Evolutionary conservation across 495 filamentous ascomycete species (phyloP).

Genomic region (Xylona heveae): DNA sequence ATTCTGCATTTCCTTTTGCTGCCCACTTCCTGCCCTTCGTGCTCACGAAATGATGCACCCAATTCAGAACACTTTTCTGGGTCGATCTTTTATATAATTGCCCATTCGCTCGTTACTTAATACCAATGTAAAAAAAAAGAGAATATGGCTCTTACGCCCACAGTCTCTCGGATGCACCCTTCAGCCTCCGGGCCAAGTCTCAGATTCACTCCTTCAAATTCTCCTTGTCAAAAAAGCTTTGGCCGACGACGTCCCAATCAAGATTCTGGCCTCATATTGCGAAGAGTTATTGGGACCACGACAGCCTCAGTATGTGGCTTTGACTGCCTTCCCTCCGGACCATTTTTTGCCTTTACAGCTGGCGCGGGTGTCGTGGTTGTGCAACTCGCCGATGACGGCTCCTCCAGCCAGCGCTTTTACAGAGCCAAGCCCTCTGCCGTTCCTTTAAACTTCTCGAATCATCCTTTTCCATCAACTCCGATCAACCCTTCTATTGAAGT

Average conservation of each 20-base stretch:
- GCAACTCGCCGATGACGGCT: slow-evolving; percentile 46
- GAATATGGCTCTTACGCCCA: slow-evolving; percentile 34
- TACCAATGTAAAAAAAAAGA: slow-evolving; percentile 17
- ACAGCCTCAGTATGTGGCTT: slow-evolving; percentile 71
- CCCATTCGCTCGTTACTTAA: slow-evolving; percentile 14
- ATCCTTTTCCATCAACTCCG: slow-evolving; percentile 39
- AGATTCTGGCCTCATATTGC: slow-evolving; percentile 36
- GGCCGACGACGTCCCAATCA: neutral
- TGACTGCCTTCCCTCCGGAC: slow-evolving; percentile 47
- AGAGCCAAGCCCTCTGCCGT: slow-evolving; percentile 62
- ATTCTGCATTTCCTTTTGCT: too few species aligned
- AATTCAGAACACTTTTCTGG: too few species aligned
- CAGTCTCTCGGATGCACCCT: slow-evolving; percentile 23
- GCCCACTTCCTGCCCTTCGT: too few species aligned
- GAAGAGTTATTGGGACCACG: slow-evolving; percentile 74
- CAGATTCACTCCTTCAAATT: slow-evolving; percentile 64
- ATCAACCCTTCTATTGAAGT: slow-evolving; percentile 33
- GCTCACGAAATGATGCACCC: too few species aligned
- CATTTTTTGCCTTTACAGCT: slow-evolving; percentile 70
- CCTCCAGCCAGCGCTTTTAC: slow-evolving; percentile 70
- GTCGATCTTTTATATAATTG: too few species aligned
- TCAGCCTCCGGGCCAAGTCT: slow-evolving; percentile 24
- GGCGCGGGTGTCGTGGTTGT: slow-evolving; percentile 89
- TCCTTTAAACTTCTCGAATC: slow-evolving; percentile 33
- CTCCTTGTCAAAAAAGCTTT: slow-evolving; percentile 24